Evolutionary conservation across 1,284 basidiomycete genomes (phyloP), one percentile per base, ranked within the genome.

Genomic region (Ustilago vetiveriae): DNA sequence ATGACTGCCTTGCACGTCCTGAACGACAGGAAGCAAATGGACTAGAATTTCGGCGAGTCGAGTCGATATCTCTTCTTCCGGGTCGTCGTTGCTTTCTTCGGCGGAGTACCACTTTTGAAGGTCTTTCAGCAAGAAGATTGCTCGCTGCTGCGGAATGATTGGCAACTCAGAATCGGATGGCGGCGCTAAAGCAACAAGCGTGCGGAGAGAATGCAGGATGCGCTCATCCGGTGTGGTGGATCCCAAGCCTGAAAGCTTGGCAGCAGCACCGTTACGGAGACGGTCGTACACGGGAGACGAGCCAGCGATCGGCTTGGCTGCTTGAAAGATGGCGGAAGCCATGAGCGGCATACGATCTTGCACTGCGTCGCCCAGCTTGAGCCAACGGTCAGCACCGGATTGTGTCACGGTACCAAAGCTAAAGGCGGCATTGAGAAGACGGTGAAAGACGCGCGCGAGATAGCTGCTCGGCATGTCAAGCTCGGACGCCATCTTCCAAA

Each of bases 191-290:
- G 90, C 89, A 0, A 86, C 85, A n/a, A 98, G 85, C 11, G 89
- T 85, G 3, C 89, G 87, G 6, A 98, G 85, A 0, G 88, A 82
- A 13, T 86, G 81, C 2, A 94, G 83, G 3, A 94, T 93, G 22
- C 88, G 86, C 0, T 85, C 86, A 57, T 89, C 88, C 3, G 89
- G 89, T 36, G 88, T 87, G 5, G 82, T 74, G 0, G 90, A 82
- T 1, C 86, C 85, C 10, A 96, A 85, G 16, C 90, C 91, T 0
- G 91, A 84, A 3, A 95, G 82, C 17, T 86, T 86, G 21, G 91
- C 90, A 0, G 94, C 94, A 7, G 94, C 85, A 77, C 96, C 92
- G 81, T 96, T 98, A 29, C 94, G 88, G 74, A 91, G 92, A 9
- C 91, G 86, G 59, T 91, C 90, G 37, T 97, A 86, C 8, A 87